These are phyloP conservation scores for Cystobasidium tubakii DNA, from an alignment of 768 basidiomycete species.

Conservation along the genomic window DNA sequence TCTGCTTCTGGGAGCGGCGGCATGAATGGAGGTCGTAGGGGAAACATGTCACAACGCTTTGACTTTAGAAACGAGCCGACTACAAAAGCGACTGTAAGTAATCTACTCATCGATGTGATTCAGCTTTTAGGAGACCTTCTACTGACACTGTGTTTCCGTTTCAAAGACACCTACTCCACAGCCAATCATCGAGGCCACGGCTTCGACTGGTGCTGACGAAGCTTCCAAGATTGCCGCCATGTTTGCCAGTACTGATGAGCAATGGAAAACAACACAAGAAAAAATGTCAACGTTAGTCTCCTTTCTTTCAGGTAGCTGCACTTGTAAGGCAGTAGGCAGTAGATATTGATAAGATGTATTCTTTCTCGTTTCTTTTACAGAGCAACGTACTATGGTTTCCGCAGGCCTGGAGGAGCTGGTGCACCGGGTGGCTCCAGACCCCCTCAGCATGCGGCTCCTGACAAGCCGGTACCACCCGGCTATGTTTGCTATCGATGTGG, in stretches of 20 bases:
- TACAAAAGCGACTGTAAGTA: conserved; percentile 9
- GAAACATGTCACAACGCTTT: conserved; percentile 35
- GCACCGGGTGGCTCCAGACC: conserved; percentile 52
- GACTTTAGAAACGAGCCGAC: conserved; percentile 23
- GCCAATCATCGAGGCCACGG: conserved; percentile 34
- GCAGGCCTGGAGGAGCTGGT: conserved; percentile 61
- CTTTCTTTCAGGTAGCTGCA: conserved; percentile 46
- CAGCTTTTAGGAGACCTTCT: no score
- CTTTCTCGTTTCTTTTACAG: conserved; percentile 22
- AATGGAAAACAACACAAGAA: conserved; percentile 98
- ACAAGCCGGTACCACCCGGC: conserved; percentile 73
- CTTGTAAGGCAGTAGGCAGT: conserved; percentile 42
- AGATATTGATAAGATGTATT: conserved; percentile 50
- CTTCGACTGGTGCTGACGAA: conserved; percentile 63
- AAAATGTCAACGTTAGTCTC: conserved; percentile 95
- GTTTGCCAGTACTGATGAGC: conserved; percentile 86
- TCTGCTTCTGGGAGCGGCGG: conserved; percentile 42
- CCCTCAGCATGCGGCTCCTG: conserved; percentile 51
- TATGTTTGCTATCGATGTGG: conserved; percentile 99
- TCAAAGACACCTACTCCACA: conserved; percentile 5
- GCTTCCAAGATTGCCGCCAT: conserved; percentile 96
- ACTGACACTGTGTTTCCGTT: neutral
- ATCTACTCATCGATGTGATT: no score
- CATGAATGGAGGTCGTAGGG: conserved; percentile 37
- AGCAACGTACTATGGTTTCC: conserved; percentile 54